Base-by-base conservation (phyloP, 2,329 filamentous ascomycete genomes). In the Fusarium tricinctum region DNA sequence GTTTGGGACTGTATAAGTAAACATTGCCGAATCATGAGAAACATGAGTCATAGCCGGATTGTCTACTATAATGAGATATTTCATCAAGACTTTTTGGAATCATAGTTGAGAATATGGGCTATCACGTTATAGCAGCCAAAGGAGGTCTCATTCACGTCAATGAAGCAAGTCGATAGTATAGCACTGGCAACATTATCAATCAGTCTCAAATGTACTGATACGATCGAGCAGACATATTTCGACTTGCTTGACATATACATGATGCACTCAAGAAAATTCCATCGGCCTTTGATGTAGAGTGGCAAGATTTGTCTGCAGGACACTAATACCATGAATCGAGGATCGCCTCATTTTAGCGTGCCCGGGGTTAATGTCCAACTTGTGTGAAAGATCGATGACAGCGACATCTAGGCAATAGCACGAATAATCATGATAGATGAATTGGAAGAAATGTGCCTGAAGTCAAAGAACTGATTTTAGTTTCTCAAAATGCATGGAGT, bases 381-480 rank as follows among this genome's bases (percentile, higher is more conserved):
- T 32, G 55, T 33, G 40, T 47, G 23, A 30, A 40, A 15, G 42
- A 63, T 69, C 66, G 53, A 69, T 69, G 66, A 69, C 57, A 42
- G 58, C 19, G 40, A 62, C 35, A 66, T 63, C n/a, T 9, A 23
- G 54, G 26, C 23, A 39, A 40, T 32, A n/a, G 39, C 10, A 30
- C 44, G 28, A n/a, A 23, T 30, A 32, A 32, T 39, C 20, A 38
- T 56, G 35, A 30, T n/a, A 13, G 6, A 45, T 50, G 39, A 4
- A 13, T 32, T 6, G 22, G 17, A 8, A 14, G 38, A 22, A n/a
- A 22, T 19, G 12, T 19, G 42, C 33, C 30, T 46, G 33, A 22
- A 19, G 22, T 22, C 14, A 33, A 14, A 15, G 13, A 33, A 33
- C 19, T 20, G 8, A 8, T 26, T 26, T 26, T 32, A 33, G 30